Base-by-base conservation (phyloP, 2,329 filamentous ascomycete species). In the Dendrostoma leiphaemia region DNA sequence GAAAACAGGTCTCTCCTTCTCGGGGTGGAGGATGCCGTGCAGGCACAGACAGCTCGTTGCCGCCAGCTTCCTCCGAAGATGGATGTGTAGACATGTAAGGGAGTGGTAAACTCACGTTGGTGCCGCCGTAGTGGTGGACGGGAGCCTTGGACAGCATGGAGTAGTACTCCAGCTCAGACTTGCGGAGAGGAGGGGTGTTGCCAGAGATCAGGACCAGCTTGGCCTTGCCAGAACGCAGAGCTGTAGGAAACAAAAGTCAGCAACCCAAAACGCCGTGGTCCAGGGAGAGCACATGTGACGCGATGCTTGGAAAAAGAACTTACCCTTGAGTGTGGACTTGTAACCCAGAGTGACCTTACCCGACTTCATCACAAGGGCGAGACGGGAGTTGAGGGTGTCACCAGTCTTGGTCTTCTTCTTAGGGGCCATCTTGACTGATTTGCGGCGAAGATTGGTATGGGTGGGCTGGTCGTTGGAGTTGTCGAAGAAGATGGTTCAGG, bases 161-260 rank as follows among this genome's bases (percentile, higher is more conserved):
- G 82, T 92, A 91, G 81, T 90, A 97, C 82, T 97, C 93, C 62
- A 97, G 86, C 84, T 97, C 93, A 70, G 85, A 90, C 88, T 97
- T 99, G 77, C 93, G 88, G 69, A 99, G 90, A 76, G 94, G 94
- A 72, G 93, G 92, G 66, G 92, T 96, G 85, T 99, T 97, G 79
- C 90, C 91, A 67, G 88, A 82, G 63, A 91, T 91, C 74, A 92
- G 66, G 75, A 97, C 90, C 65, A 97, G 86, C 89, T 97, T 97
- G 76, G 94, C 94, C 88, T 97, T 97, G 78, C 93, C 92, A 66
- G 86, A 89, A 71, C 93, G 90, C 67, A 97, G 89, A 66, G 82
- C 89, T 97, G 19, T n/a, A 28, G 9, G 2, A 17, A 96, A 72
- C 94, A 83, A 52, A 68, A 69, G 44, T 71, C 70, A 68, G 73